Conservation (phyloP, 345 rosid genomes). For the Tarenaya hassleriana region DNA sequence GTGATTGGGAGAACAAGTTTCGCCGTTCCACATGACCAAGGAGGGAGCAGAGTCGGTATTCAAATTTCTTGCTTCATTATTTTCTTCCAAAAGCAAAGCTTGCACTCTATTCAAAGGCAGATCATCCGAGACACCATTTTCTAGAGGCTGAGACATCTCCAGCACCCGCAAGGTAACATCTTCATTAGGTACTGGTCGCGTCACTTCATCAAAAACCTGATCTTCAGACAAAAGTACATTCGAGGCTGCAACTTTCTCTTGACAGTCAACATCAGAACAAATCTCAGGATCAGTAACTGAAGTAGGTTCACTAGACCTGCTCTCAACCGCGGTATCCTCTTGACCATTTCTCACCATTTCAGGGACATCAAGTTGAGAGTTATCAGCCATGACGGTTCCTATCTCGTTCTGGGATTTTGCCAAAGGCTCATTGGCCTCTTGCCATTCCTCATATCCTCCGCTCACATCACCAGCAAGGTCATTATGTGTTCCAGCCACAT, state of each 20-base stretch:
- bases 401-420: slow-evolving; percentile 2
- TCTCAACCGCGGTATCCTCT: too few species aligned
- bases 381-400: too few species aligned
- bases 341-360: background rate
- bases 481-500: slow-evolving; percentile 16
- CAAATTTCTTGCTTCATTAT: slow-evolving; percentile 1
- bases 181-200: slow-evolving; percentile 19
- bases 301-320: too few species aligned
- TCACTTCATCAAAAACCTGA: slow-evolving; percentile 18
- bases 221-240: slow-evolving; percentile 21
- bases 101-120: slow-evolving; percentile 18
- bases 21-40: background rate
- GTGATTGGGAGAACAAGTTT: background rate
- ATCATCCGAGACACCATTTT: slow-evolving; percentile 13
- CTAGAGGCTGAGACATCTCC: slow-evolving; percentile 18
- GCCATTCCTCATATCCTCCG: slow-evolving; percentile 13
- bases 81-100: slow-evolving; percentile 15
- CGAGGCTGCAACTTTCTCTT: slow-evolving; percentile 6
- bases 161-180: slow-evolving; percentile 20
- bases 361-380: background rate
- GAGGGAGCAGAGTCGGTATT: background rate
- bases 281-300: slow-evolving; percentile 11
- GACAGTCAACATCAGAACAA: slow-evolving; percentile 7
- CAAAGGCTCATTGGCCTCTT: background rate
- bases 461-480: slow-evolving; percentile 8